These are phyloP conservation scores for Aphanoascus verrucosus DNA, from an alignment of 2,329 filamentous ascomycete genomes.

Conservation along the genomic window DNA sequence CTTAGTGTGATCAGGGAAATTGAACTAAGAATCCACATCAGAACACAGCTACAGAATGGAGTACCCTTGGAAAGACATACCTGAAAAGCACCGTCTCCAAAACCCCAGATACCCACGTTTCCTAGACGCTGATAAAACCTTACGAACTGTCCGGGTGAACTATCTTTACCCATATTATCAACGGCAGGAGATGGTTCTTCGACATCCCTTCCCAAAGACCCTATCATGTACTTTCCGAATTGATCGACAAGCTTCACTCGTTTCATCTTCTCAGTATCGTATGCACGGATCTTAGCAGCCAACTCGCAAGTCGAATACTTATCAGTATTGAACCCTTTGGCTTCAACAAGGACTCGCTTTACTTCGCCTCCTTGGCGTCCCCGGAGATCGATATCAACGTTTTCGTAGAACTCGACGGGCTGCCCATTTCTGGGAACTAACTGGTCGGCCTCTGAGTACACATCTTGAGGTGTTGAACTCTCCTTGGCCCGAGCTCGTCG, in stretches of 20 bases:
- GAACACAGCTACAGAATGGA: background rate
- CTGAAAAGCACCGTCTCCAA: constrained; percentile 41
- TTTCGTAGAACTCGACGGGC: constrained; percentile 42
- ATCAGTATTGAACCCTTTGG: constrained; percentile 33
- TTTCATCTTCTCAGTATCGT: constrained; percentile 39
- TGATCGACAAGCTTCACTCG: constrained; percentile 40
- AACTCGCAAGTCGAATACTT: constrained; percentile 4
- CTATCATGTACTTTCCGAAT: constrained; percentile 44
- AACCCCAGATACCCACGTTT: constrained; percentile 45
- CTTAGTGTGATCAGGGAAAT: constrained; percentile 45
- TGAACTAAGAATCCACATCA: constrained; percentile 30
- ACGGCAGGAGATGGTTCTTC: constrained; percentile 27
- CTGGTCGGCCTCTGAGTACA: constrained; percentile 35
- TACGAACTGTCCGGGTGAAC: constrained; percentile 29
- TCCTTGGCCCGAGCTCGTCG: constrained; percentile 34
- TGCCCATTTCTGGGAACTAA: constrained; percentile 34
- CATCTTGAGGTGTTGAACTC: constrained; percentile 18
- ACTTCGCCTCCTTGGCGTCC: constrained; percentile 28
- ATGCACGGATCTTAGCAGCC: constrained; percentile 19
- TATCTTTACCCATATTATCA: constrained; percentile 17
- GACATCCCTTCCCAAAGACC: constrained; percentile 34
- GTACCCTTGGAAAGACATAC: constrained; percentile 17
- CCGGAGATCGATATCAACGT: constrained; percentile 26
- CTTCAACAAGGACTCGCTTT: constrained; percentile 31
- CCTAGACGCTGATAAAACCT: constrained; percentile 43